phyloP scores from a whole-genome alignment of 169 alveolate species.

The Eimeria necatrix region DNA sequence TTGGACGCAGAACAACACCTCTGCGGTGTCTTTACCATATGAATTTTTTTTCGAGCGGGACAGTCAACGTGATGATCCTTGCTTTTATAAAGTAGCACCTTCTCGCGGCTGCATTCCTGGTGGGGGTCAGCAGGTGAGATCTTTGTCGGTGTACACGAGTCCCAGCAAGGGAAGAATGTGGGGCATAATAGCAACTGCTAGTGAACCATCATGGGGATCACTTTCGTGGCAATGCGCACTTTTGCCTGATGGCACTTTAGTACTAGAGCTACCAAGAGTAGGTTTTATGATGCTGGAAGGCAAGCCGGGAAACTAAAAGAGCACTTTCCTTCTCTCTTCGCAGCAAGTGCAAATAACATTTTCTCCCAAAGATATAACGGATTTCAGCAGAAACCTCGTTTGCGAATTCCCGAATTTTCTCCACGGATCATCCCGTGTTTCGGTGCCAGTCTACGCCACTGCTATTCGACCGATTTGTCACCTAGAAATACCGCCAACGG shows the following conservation, averaged over 20 bases:
- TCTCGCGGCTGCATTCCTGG: constrained; percentile 56
- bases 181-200: not conserved
- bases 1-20: constrained; percentile 80
- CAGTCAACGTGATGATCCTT: constrained; percentile 45
- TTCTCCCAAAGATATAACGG: constrained; percentile 83
- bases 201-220: not conserved
- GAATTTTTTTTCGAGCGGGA: constrained; percentile 86
- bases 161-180: not conserved
- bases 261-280: no score
- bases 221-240: no score
- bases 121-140: constrained; percentile 62
- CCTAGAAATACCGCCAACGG: constrained; percentile 90
- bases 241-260: no score
- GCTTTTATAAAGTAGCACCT: constrained; percentile 69
- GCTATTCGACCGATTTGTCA: constrained; percentile 94
- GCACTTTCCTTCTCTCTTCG: not conserved
- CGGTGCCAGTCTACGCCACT: constrained; percentile 71
- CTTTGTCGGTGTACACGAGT: not conserved
- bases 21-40: constrained; percentile 91
- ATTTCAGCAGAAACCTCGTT: constrained; percentile 76
- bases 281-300: no score
- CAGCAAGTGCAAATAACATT: constrained; percentile 77
- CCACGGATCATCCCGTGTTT: constrained; percentile 38
- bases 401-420: constrained; percentile 78
- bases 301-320: no score